Evolutionary conservation across 106 monocot species (phyloP), one percentile per base, ranked within the genome.

Genomic region (Hemerocallis citrina): DNA sequence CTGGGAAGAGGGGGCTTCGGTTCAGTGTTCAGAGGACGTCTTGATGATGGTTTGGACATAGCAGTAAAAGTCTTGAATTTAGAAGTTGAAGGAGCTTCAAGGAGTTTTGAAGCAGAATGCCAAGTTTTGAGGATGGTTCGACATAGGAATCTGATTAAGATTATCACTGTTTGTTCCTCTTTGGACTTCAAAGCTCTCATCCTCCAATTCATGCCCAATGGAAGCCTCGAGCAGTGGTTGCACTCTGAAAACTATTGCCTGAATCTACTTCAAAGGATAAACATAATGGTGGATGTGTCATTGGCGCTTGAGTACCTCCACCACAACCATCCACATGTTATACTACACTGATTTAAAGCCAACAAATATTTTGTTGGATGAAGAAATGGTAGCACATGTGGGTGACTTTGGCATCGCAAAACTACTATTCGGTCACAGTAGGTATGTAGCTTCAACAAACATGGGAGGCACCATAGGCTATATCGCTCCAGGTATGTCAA

Each of bases 161-260:
- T 29, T 23, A 52, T 52, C 52, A 52, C 22, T 13, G 14, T 52
- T 2, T 52, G 25, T 17, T 52, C 52, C 24, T 23, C 21, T 14
- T 52, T 52, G 17, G 52, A 52, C 13, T 52, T 52, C 52, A 52
- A 23, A 21, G 72, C 72, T 25, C 19, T 72, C 30, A 15, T 72
- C 12, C 72, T 72, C 16, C 41, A 63, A 24, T 72, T 39, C 33
- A 64, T 72, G 63, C 64, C 72, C 3, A 64, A 72, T 64, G 72
- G 72, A 0, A 72, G 57, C 44, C 56, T 72, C 10, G 64, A 72
- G 34, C 7, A 34, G 16, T 57, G 57, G 72, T 17, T 72, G 60
- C 41, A 72, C 57, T 72, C 62, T 24, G 12, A 50, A 2, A 22
- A 44, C 23, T 34, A n/a, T 2, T 24, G 4, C 30, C 27, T 72